These are phyloP conservation scores for Paratrypanosoma confusum DNA, from an alignment of 208 protist species.

Conservation along the genomic window DNA sequence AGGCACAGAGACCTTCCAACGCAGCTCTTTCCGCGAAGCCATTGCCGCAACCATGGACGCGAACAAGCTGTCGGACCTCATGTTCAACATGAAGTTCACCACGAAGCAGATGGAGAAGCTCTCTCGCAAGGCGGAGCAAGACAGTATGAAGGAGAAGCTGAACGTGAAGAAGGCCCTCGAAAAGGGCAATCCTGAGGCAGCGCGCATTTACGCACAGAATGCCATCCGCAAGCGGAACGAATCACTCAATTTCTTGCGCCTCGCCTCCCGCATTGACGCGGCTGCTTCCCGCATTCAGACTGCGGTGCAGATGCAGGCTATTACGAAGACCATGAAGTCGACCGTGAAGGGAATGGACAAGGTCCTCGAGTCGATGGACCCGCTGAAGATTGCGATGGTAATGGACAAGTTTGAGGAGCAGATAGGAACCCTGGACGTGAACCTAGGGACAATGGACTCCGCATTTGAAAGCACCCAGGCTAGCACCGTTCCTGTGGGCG, in stretches of 20 bases:
- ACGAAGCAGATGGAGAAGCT: slow-evolving; percentile 90
- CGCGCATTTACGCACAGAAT: slow-evolving; percentile 98
- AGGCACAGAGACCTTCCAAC: background rate
- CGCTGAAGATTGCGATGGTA: slow-evolving; percentile 78
- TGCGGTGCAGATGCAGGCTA: slow-evolving; percentile 85
- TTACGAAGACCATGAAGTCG: slow-evolving; percentile 89
- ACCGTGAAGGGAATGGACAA: slow-evolving; percentile 94
- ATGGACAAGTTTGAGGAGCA: slow-evolving; percentile 98
- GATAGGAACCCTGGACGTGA: slow-evolving; percentile 92
- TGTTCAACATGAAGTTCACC: slow-evolving; percentile 95
- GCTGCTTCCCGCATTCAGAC: slow-evolving; percentile 91
- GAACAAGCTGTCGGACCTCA: slow-evolving; percentile 77
- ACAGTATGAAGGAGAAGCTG: slow-evolving; percentile 86
- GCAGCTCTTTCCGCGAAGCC: too few relatives aligned
- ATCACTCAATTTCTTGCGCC: slow-evolving; percentile 90
- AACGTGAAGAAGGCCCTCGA: slow-evolving; percentile 94
- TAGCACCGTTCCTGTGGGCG: slow-evolving; percentile 71
- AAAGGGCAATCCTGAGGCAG: slow-evolving; percentile 95
- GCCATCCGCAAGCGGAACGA: slow-evolving; percentile 96
- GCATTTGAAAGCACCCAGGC: slow-evolving; percentile 85
- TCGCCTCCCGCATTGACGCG: slow-evolving; percentile 93
- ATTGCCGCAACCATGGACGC: slow-evolving; percentile 58
- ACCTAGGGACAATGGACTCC: slow-evolving; percentile 86
- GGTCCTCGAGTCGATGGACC: slow-evolving; percentile 87
- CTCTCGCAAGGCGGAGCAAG: slow-evolving; percentile 76